phyloP scores from a whole-genome alignment of 768 basidiomycete species.

The Boletus coccyginus region DNA sequence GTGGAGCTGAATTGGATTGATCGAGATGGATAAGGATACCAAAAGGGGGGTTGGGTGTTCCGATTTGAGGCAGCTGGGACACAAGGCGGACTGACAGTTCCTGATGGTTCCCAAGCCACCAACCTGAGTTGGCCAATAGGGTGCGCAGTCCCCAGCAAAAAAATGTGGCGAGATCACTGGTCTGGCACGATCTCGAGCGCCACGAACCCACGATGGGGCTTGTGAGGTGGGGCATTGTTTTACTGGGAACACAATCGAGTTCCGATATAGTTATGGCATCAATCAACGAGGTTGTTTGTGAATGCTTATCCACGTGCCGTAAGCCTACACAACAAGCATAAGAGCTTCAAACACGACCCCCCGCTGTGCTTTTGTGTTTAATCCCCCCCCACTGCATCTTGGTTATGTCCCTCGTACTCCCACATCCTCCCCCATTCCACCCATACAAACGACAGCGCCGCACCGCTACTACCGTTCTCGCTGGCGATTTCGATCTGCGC shows the following conservation, averaged over 20 bases:
- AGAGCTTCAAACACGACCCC: slow-evolving; percentile 35
- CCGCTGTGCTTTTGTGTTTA: slow-evolving; percentile 26
- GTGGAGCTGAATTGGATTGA: slow-evolving; percentile 14
- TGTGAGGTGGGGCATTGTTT: neutral
- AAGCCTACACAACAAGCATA: slow-evolving; percentile 35
- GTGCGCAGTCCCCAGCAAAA: neutral
- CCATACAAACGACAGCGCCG: slow-evolving; percentile 45
- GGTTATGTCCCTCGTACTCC: slow-evolving; percentile 22
- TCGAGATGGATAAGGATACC: slow-evolving; percentile 22
- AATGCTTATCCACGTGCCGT: slow-evolving; percentile 37
- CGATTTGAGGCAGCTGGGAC: slow-evolving; percentile 22
- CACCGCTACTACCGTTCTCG: slow-evolving; percentile 72
- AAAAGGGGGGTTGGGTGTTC: slow-evolving; percentile 14
- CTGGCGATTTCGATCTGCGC: slow-evolving; percentile 68
- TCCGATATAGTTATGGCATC: slow-evolving; percentile 30
- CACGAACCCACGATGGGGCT: neutral
- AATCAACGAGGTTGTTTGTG: slow-evolving; percentile 36
- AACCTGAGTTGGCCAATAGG: neutral
- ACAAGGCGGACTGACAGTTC: slow-evolving; percentile 26
- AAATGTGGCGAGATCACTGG: neutral
- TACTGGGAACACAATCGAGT: neutral
- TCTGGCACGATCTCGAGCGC: neutral
- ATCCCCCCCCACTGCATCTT: slow-evolving; percentile 9
- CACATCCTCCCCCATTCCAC: slow-evolving; percentile 14
- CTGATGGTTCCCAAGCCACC: slow-evolving; percentile 31